Percentiles rank a stretch among this genome's conserved stretches.
phyloP scores from a whole-genome alignment of 352 stramenopile genomes.

The Pythium sukuiense region DNA sequence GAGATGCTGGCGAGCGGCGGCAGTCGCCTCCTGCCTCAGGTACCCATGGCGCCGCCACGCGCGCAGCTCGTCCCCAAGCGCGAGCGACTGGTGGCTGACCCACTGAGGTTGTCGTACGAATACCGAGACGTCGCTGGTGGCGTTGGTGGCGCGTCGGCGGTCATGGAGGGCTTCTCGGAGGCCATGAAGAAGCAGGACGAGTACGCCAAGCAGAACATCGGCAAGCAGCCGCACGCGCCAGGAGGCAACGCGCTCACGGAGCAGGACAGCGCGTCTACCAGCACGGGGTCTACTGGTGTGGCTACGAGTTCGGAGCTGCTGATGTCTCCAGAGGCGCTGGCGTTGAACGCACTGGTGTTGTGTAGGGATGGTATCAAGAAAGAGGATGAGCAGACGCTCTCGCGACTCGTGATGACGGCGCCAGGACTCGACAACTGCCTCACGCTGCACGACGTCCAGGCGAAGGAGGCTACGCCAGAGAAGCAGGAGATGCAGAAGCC shows the following conservation, averaged over 20 bases:
- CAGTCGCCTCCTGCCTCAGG: constrained; percentile 69
- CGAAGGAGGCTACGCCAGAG: not conserved
- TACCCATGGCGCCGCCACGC: constrained; percentile 59
- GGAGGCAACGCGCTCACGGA: constrained; percentile 61
- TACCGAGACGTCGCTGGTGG: constrained; percentile 42
- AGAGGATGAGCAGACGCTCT: constrained; percentile 32
- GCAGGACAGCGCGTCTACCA: not conserved
- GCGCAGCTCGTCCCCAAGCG: constrained; percentile 55
- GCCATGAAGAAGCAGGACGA: constrained; percentile 76
- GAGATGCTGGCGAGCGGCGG: constrained; percentile 13
- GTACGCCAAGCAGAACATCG: constrained; percentile 78
- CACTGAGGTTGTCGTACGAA: constrained; percentile 60
- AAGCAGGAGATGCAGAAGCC: not conserved
- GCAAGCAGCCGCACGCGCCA: constrained; percentile 70
- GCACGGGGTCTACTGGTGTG: constrained; percentile 2
- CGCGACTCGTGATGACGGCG: constrained; percentile 48
- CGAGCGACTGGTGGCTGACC: constrained; percentile 46
- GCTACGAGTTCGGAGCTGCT: constrained; percentile 30
- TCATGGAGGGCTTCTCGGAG: constrained; percentile 57
- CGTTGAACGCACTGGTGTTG: constrained; percentile 36
- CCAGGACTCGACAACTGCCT: constrained; percentile 58
- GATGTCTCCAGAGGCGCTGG: constrained; percentile 28
- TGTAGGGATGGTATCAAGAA: constrained; percentile 1
- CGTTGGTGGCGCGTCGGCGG: constrained; percentile 21
- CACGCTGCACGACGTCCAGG: constrained; percentile 43